These are phyloP conservation scores for Geotrichum histeridarum DNA, from an alignment of 1,139 yeast species.

Conservation along the genomic window DNA sequence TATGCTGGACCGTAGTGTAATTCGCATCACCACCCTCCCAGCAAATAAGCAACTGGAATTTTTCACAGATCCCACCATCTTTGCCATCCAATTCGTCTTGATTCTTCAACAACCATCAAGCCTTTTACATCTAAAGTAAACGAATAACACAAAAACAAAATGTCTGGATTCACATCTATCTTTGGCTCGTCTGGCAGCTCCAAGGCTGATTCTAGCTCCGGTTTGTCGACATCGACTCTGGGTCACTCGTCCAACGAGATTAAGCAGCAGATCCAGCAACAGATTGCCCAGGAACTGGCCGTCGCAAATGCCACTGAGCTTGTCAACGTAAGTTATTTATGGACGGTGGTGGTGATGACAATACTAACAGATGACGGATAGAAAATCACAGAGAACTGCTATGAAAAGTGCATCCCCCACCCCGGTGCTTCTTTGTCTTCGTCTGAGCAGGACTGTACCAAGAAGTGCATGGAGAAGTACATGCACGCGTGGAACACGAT, in stretches of 20 bases:
- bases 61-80: no score
- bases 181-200: conserved; percentile 39
- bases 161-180: conserved; percentile 38
- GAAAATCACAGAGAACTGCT: conserved; percentile 84
- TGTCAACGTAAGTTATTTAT: conserved; percentile 48
- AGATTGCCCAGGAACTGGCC: conserved; percentile 77
- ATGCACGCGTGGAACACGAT: conserved; percentile 88
- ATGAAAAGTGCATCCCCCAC: conserved; percentile 61
- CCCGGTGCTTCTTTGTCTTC: conserved; percentile 49
- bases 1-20: no score
- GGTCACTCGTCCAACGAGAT: conserved; percentile 35
- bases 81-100: no score
- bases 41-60: no score
- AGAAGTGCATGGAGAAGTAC: conserved; percentile 77
- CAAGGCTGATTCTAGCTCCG: conserved; percentile 26
- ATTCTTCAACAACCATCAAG: no score
- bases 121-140: neutral
- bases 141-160: no score
- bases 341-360: no score
- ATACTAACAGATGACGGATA: no score
- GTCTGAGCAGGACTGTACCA: conserved; percentile 55
- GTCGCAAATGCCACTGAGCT: conserved; percentile 84
- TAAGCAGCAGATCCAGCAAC: conserved; percentile 62
- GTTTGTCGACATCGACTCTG: conserved; percentile 34
- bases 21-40: no score